Percentiles rank a stretch among this genome's conserved stretches.
Conservation (phyloP, 768 basidiomycete species). For the Mycena capillaripes region DNA sequence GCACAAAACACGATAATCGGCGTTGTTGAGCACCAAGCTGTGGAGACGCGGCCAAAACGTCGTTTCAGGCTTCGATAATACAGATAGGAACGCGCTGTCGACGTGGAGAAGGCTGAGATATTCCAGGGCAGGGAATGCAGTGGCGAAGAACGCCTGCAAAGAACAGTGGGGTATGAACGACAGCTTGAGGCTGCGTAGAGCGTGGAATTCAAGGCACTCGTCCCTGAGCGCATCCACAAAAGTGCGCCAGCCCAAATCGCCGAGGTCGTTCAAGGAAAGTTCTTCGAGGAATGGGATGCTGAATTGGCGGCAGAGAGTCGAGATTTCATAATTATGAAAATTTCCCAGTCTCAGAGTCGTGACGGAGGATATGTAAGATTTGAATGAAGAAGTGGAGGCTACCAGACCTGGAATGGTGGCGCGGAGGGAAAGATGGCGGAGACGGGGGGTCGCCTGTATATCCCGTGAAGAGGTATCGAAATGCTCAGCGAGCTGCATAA, state of each 20-base stretch:
- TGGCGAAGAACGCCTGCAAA: not conserved
- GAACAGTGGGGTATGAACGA: not conserved
- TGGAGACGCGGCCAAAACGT: constrained; percentile 10
- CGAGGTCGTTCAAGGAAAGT: not conserved
- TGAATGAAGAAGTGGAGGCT: not conserved
- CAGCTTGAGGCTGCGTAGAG: constrained; percentile 11
- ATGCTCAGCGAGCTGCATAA: constrained; percentile 9
- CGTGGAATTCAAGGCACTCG: not conserved
- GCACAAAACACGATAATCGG: constrained; percentile 9
- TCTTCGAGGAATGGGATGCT: constrained; percentile 12
- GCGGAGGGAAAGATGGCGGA: constrained; percentile 21
- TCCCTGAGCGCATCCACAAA: not conserved
- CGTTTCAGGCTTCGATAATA: not conserved
- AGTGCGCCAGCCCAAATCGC: not conserved
- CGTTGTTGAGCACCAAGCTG: constrained; percentile 1
- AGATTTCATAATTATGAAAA: not conserved
- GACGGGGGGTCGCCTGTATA: not conserved
- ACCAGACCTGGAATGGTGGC: not conserved
- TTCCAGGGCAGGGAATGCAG: constrained; percentile 12
- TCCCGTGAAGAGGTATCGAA: not conserved
- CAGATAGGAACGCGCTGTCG: not conserved
- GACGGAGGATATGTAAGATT: constrained; percentile 6
- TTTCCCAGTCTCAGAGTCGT: constrained; percentile 7
- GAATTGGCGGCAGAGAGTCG: not conserved
- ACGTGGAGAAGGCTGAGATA: constrained; percentile 2